phyloP scores from a whole-genome alignment of 1,139 yeast genomes.

The Zygoascus sp. region DNA sequence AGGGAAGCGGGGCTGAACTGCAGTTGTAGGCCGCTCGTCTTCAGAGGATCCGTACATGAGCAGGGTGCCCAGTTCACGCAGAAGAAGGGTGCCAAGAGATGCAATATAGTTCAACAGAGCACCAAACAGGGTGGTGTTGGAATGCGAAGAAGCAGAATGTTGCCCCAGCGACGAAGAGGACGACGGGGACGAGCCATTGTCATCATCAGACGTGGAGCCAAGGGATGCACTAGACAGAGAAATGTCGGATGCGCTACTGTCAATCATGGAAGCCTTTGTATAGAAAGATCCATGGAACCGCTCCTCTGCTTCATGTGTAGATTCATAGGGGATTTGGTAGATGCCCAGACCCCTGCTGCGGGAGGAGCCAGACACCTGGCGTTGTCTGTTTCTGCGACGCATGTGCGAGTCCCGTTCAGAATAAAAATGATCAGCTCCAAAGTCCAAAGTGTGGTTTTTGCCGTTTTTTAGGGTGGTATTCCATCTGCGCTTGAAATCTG shows the following conservation, averaged over 20 bases:
- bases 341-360: conserved; percentile 5
- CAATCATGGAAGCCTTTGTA: not conserved
- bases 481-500: conserved; percentile 26
- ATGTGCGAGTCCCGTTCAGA: not conserved
- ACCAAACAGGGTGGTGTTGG: not conserved
- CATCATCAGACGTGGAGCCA: conserved; percentile 1
- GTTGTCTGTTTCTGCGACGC: not conserved
- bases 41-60: conserved; percentile 9
- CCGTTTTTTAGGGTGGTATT: conserved; percentile 20
- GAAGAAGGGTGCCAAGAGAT: conserved; percentile 7
- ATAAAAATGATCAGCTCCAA: not conserved
- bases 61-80: conserved; percentile 8
- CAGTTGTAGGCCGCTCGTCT: conserved; percentile 1
- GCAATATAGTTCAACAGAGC: conserved; percentile 7
- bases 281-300: not conserved
- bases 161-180: not conserved
- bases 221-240: not conserved
- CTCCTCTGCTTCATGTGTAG: not conserved
- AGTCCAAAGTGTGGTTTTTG: not conserved
- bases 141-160: not conserved
- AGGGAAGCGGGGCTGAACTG: conserved; percentile 14
- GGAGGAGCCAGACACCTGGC: conserved; percentile 7
- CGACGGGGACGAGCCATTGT: not conserved
- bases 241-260: not conserved
- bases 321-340: conserved; percentile 5